A percentile compares a stretch with the other conserved stretches of the same genome.
These are phyloP conservation scores for Corymbia calophylla DNA, from an alignment of 441 rosid species.

Conservation along the genomic window DNA sequence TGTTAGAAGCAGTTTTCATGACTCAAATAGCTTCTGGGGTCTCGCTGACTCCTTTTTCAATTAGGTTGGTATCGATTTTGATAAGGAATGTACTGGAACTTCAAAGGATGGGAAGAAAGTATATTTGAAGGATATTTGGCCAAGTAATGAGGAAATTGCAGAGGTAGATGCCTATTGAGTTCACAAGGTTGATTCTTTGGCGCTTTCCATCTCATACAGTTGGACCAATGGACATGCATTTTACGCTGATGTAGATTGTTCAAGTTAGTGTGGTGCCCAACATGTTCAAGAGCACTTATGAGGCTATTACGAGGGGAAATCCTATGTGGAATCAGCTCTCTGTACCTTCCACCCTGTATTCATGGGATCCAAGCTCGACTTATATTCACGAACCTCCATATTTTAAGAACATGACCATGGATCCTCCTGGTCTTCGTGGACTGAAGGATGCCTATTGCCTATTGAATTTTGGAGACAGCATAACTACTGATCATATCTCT, in stretches of 20 bases:
- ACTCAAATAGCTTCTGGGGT: not conserved
- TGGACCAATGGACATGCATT: not conserved
- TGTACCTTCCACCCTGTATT: constrained; percentile 28
- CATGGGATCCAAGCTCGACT: constrained; percentile 52
- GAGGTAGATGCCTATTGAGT: constrained; percentile 19
- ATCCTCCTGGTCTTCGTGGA: constrained; percentile 49
- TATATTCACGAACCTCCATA: constrained; percentile 63
- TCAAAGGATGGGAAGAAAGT: constrained; percentile 39
- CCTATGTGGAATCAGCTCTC: constrained; percentile 54
- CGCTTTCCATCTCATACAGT: not conserved
- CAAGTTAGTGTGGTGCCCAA: constrained; percentile 45
- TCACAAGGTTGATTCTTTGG: not conserved
- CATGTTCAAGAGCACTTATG: constrained; percentile 55
- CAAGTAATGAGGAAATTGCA: constrained; percentile 46
- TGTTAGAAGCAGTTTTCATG: not conserved
- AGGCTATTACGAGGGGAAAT: constrained; percentile 47
- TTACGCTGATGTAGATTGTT: constrained; percentile 22
- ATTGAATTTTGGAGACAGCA: constrained; percentile 45
- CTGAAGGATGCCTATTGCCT: constrained; percentile 60
- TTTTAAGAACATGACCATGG: constrained; percentile 43
- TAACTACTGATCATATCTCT: constrained; percentile 63
- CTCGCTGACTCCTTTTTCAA: not conserved
- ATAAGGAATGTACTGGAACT: constrained; percentile 44
- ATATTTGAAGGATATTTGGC: constrained; percentile 60
- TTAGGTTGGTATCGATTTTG: constrained; percentile 52